phyloP scores from a whole-genome alignment of 352 stramenopile species.

The Aphanomyces euteiches region DNA sequence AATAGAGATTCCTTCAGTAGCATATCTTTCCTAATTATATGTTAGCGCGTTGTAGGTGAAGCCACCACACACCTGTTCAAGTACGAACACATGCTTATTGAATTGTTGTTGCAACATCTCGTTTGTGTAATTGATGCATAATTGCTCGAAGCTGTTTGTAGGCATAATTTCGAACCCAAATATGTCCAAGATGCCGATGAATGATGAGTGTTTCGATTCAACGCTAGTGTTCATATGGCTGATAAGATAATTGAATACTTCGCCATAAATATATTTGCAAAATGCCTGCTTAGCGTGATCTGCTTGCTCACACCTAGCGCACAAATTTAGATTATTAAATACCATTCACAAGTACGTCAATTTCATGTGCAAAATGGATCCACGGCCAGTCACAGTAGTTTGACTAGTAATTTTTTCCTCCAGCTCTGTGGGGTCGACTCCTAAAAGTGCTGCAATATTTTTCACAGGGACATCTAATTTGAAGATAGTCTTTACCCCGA shows the following conservation, averaged over 20 bases:
- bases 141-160: constrained; percentile 84
- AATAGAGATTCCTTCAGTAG: constrained; percentile 65
- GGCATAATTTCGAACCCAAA: constrained; percentile 90
- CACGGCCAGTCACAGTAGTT: constrained; percentile 70
- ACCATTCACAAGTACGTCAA: constrained; percentile 33
- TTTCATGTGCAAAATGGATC: constrained; percentile 72
- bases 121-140: constrained; percentile 92
- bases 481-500: not conserved
- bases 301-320: constrained; percentile 47
- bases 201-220: constrained; percentile 37
- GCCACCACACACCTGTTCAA: constrained; percentile 45
- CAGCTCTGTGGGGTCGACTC: constrained; percentile 55
- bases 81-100: constrained; percentile 84
- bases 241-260: constrained; percentile 76
- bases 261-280: constrained; percentile 80
- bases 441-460: constrained; percentile 55
- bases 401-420: constrained; percentile 79
- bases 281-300: constrained; percentile 82
- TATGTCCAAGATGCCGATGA: constrained; percentile 89
- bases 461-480: constrained; percentile 47
- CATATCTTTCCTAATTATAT: constrained; percentile 50
- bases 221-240: constrained; percentile 59
- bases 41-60: not conserved
- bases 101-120: constrained; percentile 88
- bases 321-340: not conserved